A percentile compares a stretch with the other conserved stretches of the same genome.
These are phyloP conservation scores for Eugenia klotzschiana DNA, from an alignment of 441 rosid genomes.

Conservation along the genomic window DNA sequence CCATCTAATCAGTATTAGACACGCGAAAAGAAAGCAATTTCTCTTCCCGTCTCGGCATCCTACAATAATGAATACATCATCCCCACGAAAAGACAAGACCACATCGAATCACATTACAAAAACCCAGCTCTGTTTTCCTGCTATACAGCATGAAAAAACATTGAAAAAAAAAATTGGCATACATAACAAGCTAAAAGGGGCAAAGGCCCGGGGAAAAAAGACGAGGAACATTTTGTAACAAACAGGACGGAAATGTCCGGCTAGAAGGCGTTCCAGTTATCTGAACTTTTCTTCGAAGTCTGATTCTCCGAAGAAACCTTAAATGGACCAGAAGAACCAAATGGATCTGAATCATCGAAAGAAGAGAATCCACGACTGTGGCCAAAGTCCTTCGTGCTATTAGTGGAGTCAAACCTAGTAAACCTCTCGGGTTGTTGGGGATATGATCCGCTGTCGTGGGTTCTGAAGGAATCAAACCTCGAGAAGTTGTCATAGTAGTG, in stretches of 20 bases:
- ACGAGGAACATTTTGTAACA: neutral
- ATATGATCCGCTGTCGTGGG: slow-evolving; percentile 44
- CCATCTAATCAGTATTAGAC: neutral
- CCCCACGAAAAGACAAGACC: neutral
- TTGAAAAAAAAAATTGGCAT: neutral
- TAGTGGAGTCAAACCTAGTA: slow-evolving; percentile 67
- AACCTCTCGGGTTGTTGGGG: slow-evolving; percentile 40
- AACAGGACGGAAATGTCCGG: neutral
- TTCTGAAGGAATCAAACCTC: slow-evolving; percentile 78
- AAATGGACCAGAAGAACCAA: slow-evolving; percentile 83
- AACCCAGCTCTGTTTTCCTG: neutral
- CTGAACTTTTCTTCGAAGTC: slow-evolving; percentile 46
- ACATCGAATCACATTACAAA: neutral
- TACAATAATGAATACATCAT: neutral
- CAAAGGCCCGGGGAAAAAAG: neutral
- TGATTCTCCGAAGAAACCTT: slow-evolving; percentile 58
- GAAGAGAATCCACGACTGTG: slow-evolving; percentile 34
- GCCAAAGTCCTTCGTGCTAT: slow-evolving; percentile 58
- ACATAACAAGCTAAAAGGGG: neutral
- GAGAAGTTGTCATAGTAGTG: slow-evolving; percentile 54
- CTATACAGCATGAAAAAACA: slow-evolving; percentile 16
- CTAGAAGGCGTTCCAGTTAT: slow-evolving; percentile 59
- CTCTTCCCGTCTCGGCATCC: neutral
- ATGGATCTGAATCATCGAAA: slow-evolving; percentile 76
- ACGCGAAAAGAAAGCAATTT: neutral